These are phyloP conservation scores for Mycena haematopus DNA, from an alignment of 768 basidiomycete genomes.

Conservation along the genomic window DNA sequence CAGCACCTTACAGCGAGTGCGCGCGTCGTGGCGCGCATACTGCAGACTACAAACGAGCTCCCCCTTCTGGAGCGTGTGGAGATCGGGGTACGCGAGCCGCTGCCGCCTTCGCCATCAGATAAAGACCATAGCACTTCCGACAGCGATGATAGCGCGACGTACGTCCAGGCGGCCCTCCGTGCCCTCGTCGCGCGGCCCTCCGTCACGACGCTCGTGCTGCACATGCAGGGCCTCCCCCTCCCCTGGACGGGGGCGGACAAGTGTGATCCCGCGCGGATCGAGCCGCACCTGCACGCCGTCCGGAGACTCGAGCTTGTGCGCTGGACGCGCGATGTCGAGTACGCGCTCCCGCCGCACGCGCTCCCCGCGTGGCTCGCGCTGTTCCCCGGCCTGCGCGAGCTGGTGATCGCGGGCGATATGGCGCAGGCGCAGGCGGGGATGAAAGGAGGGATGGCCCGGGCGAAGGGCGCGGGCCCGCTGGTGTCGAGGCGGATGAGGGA, in stretches of 20 bases:
- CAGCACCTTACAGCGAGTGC: conserved; percentile 5
- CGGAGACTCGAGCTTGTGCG: not conserved
- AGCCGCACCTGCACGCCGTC: not conserved
- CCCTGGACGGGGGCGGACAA: conserved; percentile 4
- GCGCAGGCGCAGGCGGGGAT: too few relatives aligned
- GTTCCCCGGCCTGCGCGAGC: conserved; percentile 8
- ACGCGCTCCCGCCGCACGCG: not conserved
- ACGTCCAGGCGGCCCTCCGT: not conserved
- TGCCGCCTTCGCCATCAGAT: too few relatives aligned
- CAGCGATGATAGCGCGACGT: not conserved
- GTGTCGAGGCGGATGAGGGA: too few relatives aligned
- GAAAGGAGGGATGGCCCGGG: too few relatives aligned
- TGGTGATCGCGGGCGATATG: conserved; percentile 1
- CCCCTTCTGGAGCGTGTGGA: conserved; percentile 5
- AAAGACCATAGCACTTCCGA: too few relatives aligned
- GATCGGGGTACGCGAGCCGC: not conserved
- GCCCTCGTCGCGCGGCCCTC: conserved; percentile 5
- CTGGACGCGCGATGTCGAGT: conserved; percentile 7
- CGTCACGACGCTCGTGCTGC: not conserved
- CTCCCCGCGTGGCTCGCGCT: conserved; percentile 14
- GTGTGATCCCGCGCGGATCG: not conserved
- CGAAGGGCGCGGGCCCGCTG: too few relatives aligned
- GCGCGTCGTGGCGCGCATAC: conserved; percentile 6
- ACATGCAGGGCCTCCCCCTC: not conserved
- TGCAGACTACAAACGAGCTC: conserved; percentile 5